phyloP scores from a whole-genome alignment of 1,284 basidiomycete species.

The Bondarzewia mesenterica region DNA sequence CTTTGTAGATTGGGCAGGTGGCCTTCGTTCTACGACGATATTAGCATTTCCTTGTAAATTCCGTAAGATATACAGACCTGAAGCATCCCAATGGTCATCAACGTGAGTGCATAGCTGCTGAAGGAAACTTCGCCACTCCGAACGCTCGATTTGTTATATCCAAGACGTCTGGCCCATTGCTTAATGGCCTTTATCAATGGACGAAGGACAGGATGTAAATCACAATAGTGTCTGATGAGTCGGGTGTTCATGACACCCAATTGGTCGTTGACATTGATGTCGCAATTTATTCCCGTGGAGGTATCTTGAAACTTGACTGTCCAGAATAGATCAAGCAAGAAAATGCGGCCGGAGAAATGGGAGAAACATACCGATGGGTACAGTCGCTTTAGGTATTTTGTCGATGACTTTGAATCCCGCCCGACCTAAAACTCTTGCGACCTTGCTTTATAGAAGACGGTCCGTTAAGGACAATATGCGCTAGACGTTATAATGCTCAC shows the following conservation, averaged over 20 bases:
- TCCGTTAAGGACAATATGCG: background rate
- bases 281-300: conserved; percentile 34
- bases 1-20: conserved; percentile 45
- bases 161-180: conserved; percentile 42
- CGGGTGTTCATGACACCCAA: conserved; percentile 44
- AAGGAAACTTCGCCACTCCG: conserved; percentile 27
- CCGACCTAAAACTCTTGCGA: conserved; percentile 23
- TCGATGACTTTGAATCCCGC: conserved; percentile 29
- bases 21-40: conserved; percentile 25
- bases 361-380: conserved; percentile 41
- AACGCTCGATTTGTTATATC: conserved; percentile 36
- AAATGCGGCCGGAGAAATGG: conserved; percentile 2
- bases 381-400: conserved; percentile 28
- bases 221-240: conserved; percentile 40
- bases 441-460: conserved; percentile 17
- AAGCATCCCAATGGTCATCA: conserved; percentile 50
- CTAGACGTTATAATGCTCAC: conserved; percentile 1
- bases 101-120: conserved; percentile 48
- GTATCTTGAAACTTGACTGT: conserved; percentile 47
- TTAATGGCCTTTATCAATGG: conserved; percentile 39
- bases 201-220: conserved; percentile 31
- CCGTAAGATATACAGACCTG: conserved; percentile 34
- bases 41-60: background rate
- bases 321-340: background rate
- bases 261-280: conserved; percentile 53